These are phyloP conservation scores for Sporisorium graminicola DNA, from an alignment of 1,284 basidiomycete species.

Conservation along the genomic window DNA sequence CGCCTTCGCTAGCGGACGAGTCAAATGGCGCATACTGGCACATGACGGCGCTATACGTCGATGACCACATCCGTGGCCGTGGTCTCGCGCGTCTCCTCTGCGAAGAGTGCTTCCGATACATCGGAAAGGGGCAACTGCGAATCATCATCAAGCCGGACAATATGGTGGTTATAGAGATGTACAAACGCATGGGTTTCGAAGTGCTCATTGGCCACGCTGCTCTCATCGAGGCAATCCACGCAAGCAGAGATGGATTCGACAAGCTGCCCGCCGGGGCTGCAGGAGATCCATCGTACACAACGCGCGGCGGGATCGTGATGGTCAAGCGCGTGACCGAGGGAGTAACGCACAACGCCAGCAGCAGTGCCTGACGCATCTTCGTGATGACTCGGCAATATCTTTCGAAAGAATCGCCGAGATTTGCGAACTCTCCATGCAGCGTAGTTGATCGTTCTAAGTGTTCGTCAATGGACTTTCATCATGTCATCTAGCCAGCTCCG, in stretches of 20 bases:
- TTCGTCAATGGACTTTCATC: too few species aligned
- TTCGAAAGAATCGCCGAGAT: not conserved
- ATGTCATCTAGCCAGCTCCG: too few species aligned
- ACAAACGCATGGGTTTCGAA: conserved; percentile 26
- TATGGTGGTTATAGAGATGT: conserved; percentile 18
- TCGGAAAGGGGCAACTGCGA: conserved; percentile 16
- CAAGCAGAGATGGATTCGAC: conserved; percentile 14
- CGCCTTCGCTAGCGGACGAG: not conserved
- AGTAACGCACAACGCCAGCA: not conserved
- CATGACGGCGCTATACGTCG: conserved; percentile 32
- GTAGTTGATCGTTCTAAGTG: too few species aligned
- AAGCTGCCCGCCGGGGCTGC: conserved; percentile 3
- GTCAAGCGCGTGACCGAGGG: conserved; percentile 5
- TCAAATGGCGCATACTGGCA: conserved; percentile 17
- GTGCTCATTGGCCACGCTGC: conserved; percentile 1
- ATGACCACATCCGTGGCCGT: conserved; percentile 16
- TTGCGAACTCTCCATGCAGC: too few species aligned
- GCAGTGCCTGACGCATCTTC: not conserved
- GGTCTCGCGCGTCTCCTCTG: conserved; percentile 22
- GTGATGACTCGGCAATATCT: not conserved
- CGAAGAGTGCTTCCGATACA: conserved; percentile 12
- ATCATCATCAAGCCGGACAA: conserved; percentile 37
- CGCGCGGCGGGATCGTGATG: conserved; percentile 16
- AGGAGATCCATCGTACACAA: conserved; percentile 5
- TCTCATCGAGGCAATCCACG: conserved; percentile 22